Percentiles rank a stretch among this genome's conserved stretches.
phyloP scores from a whole-genome alignment of 2,329 filamentous ascomycete genomes.

The Pseudogymnoascus sp. region DNA sequence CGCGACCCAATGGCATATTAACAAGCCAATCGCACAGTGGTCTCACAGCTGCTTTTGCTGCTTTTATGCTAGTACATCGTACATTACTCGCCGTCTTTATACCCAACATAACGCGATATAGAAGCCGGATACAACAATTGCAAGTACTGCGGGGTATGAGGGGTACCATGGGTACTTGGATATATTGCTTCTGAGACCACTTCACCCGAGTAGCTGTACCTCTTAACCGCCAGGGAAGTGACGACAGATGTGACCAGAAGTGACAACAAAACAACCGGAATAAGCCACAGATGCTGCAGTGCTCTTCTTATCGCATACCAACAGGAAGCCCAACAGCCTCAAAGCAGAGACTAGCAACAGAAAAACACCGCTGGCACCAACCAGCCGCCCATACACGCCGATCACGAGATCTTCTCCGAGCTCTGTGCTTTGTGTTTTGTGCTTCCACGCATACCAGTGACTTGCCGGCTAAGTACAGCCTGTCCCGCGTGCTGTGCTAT shows the following conservation, averaged over 20 bases:
- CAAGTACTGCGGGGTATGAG: slow-evolving; percentile 1
- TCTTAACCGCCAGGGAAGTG: background rate
- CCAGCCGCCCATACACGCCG: background rate
- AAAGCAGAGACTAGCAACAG: background rate
- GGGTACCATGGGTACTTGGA: background rate
- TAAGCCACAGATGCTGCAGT: background rate
- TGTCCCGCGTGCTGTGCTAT: background rate
- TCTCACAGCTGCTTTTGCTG: background rate
- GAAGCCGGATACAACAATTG: background rate
- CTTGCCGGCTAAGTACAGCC: background rate
- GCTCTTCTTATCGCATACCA: background rate
- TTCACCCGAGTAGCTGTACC: background rate
- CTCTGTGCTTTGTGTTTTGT: background rate
- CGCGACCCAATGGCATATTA: background rate
- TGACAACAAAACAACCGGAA: background rate
- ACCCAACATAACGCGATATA: background rate
- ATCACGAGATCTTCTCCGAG: background rate
- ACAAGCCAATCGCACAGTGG: background rate
- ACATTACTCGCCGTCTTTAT: background rate
- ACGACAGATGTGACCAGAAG: background rate
- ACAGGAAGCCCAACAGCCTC: background rate
- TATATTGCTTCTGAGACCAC: background rate
- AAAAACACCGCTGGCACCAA: background rate
- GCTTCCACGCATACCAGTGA: background rate
- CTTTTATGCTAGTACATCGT: background rate